phyloP scores from a whole-genome alignment of 1,139 yeast genomes.

The Scheffersomyces cryptocercus region DNA sequence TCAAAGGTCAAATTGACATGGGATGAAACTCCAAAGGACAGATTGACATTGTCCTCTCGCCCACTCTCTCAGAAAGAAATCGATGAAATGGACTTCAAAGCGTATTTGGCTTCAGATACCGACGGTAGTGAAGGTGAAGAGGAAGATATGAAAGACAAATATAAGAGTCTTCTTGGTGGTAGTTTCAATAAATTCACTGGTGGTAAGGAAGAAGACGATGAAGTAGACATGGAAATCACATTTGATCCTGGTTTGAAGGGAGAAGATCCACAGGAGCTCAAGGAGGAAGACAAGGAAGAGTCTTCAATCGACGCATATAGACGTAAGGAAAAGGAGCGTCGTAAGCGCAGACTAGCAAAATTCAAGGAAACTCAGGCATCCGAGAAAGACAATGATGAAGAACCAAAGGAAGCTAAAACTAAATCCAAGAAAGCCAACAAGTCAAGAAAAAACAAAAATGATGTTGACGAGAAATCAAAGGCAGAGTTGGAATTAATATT shows the following conservation, averaged over 20 bases:
- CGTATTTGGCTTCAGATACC: conserved; percentile 89
- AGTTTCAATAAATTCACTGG: conserved; percentile 33
- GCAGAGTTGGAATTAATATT: conserved; percentile 79
- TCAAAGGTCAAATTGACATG: conserved; percentile 92
- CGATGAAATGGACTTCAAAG: conserved; percentile 95
- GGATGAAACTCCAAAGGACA: conserved; percentile 97
- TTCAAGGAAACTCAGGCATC: conserved; percentile 57
- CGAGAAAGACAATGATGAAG: conserved; percentile 36
- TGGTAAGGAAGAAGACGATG: conserved; percentile 40
- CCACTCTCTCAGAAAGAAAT: conserved; percentile 88
- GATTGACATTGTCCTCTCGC: conserved; percentile 74
- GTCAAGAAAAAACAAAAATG: conserved; percentile 11
- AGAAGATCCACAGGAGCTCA: conserved; percentile 22
- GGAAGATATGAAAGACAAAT: conserved; percentile 54
- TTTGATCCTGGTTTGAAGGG: conserved; percentile 85
- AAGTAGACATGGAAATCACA: conserved; percentile 91
- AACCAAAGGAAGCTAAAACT: conserved; percentile 12
- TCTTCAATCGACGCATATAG: conserved; percentile 79
- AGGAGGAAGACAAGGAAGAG: conserved; percentile 48
- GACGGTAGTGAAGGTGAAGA: conserved; percentile 53
- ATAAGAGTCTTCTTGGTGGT: conserved; percentile 60
- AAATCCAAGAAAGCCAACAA: conserved; percentile 17
- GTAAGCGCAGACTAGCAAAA: conserved; percentile 75
- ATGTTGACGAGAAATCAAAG: conserved; percentile 45
- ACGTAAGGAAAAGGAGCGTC: conserved; percentile 91